These are phyloP conservation scores for Steccherinum ochraceum DNA, from an alignment of 768 basidiomycete species.

Conservation along the genomic window DNA sequence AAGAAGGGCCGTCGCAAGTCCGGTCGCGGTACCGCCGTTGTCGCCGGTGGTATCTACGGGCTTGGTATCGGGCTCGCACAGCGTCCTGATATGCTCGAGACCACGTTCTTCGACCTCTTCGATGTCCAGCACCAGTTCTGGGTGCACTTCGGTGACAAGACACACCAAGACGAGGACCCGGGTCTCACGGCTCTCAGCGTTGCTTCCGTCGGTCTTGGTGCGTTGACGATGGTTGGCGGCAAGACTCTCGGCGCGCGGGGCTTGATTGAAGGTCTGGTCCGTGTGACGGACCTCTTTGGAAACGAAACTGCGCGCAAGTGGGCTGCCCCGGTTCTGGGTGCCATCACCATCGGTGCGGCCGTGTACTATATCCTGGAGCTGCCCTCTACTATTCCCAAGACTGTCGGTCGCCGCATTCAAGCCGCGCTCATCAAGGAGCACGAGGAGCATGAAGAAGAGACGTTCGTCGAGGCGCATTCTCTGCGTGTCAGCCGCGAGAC, in stretches of 20 bases:
- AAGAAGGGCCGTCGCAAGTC: constrained; percentile 30
- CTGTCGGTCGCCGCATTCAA: constrained; percentile 80
- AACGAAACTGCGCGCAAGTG: constrained; percentile 80
- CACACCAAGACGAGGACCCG: constrained; percentile 34
- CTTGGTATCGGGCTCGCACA: constrained; percentile 79
- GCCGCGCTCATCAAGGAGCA: constrained; percentile 49
- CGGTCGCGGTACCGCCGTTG: constrained; percentile 40
- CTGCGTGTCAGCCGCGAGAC: constrained; percentile 76
- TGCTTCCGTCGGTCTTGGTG: constrained; percentile 74
- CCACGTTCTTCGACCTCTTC: constrained; percentile 77
- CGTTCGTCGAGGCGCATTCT: constrained; percentile 63
- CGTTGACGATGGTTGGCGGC: constrained; percentile 84
- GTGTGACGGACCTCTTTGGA: constrained; percentile 70
- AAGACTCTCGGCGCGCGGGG: constrained; percentile 71
- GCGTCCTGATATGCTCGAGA: constrained; percentile 72
- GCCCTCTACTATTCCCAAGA: constrained; percentile 82
- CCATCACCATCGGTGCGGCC: constrained; percentile 62
- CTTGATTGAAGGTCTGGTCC: constrained; percentile 72
- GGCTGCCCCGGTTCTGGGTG: constrained; percentile 82
- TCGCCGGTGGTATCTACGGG: constrained; percentile 73
- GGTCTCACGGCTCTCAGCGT: constrained; percentile 62
- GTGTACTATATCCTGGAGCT: constrained; percentile 84
- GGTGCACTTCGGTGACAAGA: constrained; percentile 57
- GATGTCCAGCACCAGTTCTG: constrained; percentile 80
- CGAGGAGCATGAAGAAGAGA: constrained; percentile 36